Evolutionary conservation across 2,329 filamentous ascomycete genomes (phyloP).

Genomic region (Fusarium stilboides): DNA sequence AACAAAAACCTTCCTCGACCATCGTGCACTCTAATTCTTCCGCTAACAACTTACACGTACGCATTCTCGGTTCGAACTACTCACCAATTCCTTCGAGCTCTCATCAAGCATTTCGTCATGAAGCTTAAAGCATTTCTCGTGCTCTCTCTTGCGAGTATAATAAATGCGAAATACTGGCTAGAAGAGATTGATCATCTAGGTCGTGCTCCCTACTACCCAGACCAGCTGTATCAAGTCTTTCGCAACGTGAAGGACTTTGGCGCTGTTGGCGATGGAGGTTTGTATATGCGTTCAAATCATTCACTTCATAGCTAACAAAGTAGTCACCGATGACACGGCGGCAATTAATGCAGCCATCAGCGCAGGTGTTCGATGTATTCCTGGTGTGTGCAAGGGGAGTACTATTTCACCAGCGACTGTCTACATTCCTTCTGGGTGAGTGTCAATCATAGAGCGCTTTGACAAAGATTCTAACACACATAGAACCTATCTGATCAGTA

Average conservation of each 20-base stretch:
- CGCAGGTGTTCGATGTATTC: constrained; percentile 43
- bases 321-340: constrained; percentile 48
- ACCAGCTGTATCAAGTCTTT: constrained; percentile 50
- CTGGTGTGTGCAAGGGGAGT: constrained; percentile 49
- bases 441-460: constrained; percentile 36
- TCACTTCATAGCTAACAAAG: constrained; percentile 5
- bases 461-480: constrained; percentile 8
- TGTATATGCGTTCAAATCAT: not conserved
- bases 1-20: not conserved
- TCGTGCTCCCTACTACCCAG: constrained; percentile 50
- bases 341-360: constrained; percentile 52
- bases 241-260: constrained; percentile 53
- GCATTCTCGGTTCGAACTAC: not conserved
- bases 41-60: not conserved
- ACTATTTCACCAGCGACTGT: constrained; percentile 57
- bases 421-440: constrained; percentile 58
- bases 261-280: constrained; percentile 51
- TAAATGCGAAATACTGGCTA: constrained; percentile 47
- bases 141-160: constrained; percentile 24
- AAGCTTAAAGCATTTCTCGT: constrained; percentile 31
- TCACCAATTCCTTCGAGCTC: not conserved
- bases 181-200: constrained; percentile 51
- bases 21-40: not conserved
- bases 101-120: constrained; percentile 26
- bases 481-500: constrained; percentile 78